Base-by-base conservation (phyloP, 2,329 filamentous ascomycete species). In the Ophiosphaerella narmari region DNA sequence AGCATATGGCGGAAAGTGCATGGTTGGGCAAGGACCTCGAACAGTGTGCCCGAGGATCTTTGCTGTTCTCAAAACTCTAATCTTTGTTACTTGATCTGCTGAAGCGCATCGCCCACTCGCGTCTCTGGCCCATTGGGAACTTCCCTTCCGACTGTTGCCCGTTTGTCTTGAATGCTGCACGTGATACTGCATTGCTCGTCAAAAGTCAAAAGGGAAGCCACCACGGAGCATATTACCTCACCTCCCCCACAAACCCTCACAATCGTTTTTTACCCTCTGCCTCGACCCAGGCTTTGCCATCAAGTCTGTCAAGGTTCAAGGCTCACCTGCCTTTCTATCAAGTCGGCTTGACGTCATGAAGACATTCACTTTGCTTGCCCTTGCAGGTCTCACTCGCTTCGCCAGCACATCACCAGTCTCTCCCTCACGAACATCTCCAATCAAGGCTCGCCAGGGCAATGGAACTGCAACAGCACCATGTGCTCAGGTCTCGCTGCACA, bases 401-500 rank as follows among this genome's bases (percentile, higher is more conserved):
- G 57, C 52, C 41, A 47, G 45, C 39, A 58, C 68, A 36, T 68
- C 66, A 13, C 68, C 68, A 5, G 50, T 68, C 41, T 14, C 47
- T 31, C 46, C 60, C 44, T 41, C 61, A 29, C 48, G 47, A 12
- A 60, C 57, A n/a, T 44, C 44, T 13, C 43, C 43, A 13, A 29
- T 64, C 39, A 40, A 57, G 26, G 34, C 54, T 36, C 65, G 67
- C 23, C 65, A 70, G 48, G 54, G 50, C 45, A 57, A 62, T 47
- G 52, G 52, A 51, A 65, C 62, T 33, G 42, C 62, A 34, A 55
- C 57, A 21, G 53, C 60, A 26, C 57, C 66, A 23, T 72, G 70
- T 61, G 68, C 70, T 26, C 60, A 70, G 46, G 67, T 71, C 41
- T 71, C 70, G 5, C 46, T 65, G 23, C 56, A 62, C 41, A 54